Evolutionary conservation across 2,329 filamentous ascomycete species (phyloP).

Genomic region (Aspergillus fischeri): DNA sequence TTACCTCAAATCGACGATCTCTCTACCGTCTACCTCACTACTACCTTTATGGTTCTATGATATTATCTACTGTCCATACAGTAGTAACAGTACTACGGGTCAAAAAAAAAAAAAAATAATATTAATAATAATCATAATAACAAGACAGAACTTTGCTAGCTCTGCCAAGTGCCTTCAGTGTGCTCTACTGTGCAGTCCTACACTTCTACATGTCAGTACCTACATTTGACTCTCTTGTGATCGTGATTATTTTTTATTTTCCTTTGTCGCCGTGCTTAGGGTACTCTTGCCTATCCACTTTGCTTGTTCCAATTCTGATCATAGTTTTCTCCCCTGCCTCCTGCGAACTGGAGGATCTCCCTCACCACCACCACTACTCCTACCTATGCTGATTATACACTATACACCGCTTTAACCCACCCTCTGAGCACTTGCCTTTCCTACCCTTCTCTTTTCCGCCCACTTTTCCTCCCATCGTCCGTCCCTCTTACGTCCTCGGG

Average conservation of each 20-base stretch:
- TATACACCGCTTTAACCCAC: conserved; percentile 22
- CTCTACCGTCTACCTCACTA: background rate
- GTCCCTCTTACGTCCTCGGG: background rate
- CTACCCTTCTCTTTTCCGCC: conserved; percentile 6
- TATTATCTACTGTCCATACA: background rate
- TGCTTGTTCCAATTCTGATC: background rate
- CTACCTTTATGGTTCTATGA: background rate
- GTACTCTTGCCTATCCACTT: background rate
- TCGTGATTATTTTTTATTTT: no score
- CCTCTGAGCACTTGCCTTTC: background rate
- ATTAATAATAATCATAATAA: background rate
- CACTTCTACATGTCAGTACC: background rate
- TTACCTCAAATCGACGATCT: conserved; percentile 21
- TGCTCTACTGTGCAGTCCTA: background rate
- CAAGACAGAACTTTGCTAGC: background rate
- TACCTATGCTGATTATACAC: background rate
- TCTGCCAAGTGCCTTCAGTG: background rate
- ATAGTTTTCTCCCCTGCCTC: background rate
- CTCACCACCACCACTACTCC: background rate
- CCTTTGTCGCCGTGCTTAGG: background rate
- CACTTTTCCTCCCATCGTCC: conserved; percentile 1
- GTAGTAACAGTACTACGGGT: background rate
- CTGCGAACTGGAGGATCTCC: background rate
- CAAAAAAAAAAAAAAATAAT: background rate
- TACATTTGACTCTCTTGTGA: background rate